A percentile compares a stretch with the other conserved stretches of the same genome.
These are phyloP conservation scores for Botryotinia globosa DNA, from an alignment of 2,329 filamentous ascomycete genomes.

Conservation along the genomic window DNA sequence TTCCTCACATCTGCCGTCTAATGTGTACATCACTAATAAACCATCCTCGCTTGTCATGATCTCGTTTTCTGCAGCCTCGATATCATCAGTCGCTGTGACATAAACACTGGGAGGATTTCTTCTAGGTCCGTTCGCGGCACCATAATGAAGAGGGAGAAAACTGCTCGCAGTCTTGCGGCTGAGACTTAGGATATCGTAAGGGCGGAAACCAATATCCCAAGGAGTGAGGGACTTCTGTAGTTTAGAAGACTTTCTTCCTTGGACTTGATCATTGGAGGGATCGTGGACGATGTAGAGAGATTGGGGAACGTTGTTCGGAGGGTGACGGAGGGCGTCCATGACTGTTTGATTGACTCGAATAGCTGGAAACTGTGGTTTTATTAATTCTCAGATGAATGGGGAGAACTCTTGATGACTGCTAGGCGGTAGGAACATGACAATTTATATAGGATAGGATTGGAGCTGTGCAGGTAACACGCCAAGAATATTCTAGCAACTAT, in stretches of 20 bases:
- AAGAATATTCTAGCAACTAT: neutral
- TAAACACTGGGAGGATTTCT: neutral
- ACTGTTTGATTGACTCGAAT: neutral
- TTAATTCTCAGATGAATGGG: neutral
- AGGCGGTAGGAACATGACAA: too few relatives aligned
- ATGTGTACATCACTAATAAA: neutral
- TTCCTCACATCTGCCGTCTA: neutral
- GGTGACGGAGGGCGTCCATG: neutral
- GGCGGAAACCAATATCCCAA: neutral
- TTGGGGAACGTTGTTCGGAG: neutral
- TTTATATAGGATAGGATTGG: neutral
- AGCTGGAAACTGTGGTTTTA: too few relatives aligned
- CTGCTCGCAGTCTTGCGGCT: neutral
- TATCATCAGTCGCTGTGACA: neutral
- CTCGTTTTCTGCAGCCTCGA: neutral
- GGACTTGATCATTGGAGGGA: neutral
- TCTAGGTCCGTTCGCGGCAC: neutral
- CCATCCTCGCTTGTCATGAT: neutral
- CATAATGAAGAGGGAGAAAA: neutral
- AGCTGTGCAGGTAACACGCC: neutral
- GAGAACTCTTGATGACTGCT: neutral
- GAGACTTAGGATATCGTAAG: neutral
- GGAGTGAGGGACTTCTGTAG: neutral
- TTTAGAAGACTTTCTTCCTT: neutral
- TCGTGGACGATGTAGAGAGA: constrained; percentile 2